Evolutionary conservation across 75 land plant species (phyloP).

Genomic region (Sequoia sempervirens): DNA sequence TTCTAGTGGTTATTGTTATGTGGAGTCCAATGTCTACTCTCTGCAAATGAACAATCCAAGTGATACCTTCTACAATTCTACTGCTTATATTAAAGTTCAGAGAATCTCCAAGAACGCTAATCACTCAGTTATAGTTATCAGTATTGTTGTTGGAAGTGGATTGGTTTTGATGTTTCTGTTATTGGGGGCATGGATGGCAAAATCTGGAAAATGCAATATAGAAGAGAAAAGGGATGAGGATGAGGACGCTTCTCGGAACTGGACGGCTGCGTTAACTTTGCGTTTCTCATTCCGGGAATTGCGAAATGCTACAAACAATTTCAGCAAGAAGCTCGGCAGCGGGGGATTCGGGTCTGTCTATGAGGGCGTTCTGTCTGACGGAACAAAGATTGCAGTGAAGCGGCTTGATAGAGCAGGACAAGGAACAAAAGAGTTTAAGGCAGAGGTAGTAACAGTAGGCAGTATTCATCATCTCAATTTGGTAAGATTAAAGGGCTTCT

Average conservation of each 20-base stretch:
- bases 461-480: slow-evolving; percentile 19
- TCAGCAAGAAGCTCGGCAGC: slow-evolving; percentile 4
- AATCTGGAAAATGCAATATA: neutral
- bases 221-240: neutral
- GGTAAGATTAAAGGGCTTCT: slow-evolving; percentile 12
- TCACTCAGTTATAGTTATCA: neutral
- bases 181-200: neutral
- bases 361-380: slow-evolving; percentile 8
- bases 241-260: neutral
- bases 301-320: slow-evolving; percentile 8
- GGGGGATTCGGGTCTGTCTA: slow-evolving; percentile 18
- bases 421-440: slow-evolving; percentile 1
- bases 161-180: neutral
- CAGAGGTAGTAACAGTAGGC: slow-evolving; percentile 13
- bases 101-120: neutral
- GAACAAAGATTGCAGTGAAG: slow-evolving; percentile 12
- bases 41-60: neutral
- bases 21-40: slow-evolving; percentile 14
- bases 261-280: neutral
- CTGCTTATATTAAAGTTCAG: slow-evolving; percentile 3
- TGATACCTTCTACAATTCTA: slow-evolving; percentile 8
- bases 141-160: neutral
- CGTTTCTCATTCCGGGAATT: neutral
- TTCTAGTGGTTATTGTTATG: slow-evolving; percentile 22
- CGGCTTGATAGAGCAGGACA: neutral